Evolutionary conservation across 768 basidiomycete species (phyloP).

Genomic region (Coprinopsis marcescibilis): DNA sequence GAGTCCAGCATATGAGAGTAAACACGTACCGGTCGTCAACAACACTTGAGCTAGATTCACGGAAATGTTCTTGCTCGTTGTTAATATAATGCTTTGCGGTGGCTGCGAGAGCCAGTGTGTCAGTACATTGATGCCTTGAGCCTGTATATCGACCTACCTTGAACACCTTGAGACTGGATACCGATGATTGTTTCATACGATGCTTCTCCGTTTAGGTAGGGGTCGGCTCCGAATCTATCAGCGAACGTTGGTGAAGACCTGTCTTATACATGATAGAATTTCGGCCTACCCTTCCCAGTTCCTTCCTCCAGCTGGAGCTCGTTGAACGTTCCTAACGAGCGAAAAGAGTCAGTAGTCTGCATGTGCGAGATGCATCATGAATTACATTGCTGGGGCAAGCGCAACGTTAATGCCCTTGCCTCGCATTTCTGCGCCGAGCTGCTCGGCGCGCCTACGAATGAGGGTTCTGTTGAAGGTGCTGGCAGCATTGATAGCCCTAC

Average conservation of each 20-base stretch:
- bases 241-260: not conserved
- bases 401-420: conserved; percentile 56
- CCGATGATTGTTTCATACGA: conserved; percentile 49
- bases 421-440: conserved; percentile 55
- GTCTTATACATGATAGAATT: not conserved
- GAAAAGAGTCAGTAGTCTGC: not conserved
- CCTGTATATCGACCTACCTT: conserved; percentile 22
- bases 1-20: too few species aligned
- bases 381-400: conserved; percentile 44
- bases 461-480: conserved; percentile 50
- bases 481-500: conserved; percentile 45
- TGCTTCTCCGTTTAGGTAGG: conserved; percentile 47
- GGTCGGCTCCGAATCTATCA: conserved; percentile 43
- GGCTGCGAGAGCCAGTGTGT: conserved; percentile 18
- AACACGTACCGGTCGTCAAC: conserved; percentile 36
- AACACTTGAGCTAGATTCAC: conserved; percentile 33
- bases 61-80: conserved; percentile 46
- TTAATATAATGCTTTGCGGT: conserved; percentile 41
- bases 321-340: conserved; percentile 36
- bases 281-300: conserved; percentile 45
- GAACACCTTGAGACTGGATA: conserved; percentile 48
- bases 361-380: conserved; percentile 8
- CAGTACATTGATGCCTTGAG: not conserved
- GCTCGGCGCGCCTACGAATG: conserved; percentile 49
- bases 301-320: conserved; percentile 41